Evolutionary conservation across 148 eudicot species (phyloP).

Genomic region (Vaccinium macrocarpon): DNA sequence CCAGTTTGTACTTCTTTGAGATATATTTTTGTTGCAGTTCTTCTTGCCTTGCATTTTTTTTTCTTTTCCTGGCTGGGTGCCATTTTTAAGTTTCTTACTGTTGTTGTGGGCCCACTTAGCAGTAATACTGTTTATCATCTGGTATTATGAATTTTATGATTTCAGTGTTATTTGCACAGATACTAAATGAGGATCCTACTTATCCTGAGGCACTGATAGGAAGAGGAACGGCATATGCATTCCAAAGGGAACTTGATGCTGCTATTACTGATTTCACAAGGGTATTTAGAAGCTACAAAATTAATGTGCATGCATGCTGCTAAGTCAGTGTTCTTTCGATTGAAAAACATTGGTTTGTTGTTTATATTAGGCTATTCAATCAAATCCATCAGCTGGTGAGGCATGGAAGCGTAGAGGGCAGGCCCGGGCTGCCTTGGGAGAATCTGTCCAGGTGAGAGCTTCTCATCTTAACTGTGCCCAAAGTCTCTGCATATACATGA

Average conservation of each 20-base stretch:
- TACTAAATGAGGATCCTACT: slow-evolving; percentile 78
- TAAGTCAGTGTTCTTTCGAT: slow-evolving; percentile 6
- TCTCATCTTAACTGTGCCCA: slow-evolving; percentile 2
- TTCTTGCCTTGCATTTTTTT: neutral
- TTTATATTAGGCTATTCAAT: slow-evolving; percentile 62
- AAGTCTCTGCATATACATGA: neutral
- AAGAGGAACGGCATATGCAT: slow-evolving; percentile 98
- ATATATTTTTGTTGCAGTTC: neutral
- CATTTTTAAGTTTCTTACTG: neutral
- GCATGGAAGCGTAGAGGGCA: slow-evolving; percentile 99
- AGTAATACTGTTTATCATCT: neutral
- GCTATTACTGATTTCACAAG: slow-evolving; percentile 94
- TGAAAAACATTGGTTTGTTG: neutral
- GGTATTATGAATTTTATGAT: slow-evolving; percentile 1
- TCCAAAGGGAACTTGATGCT: slow-evolving; percentile 88
- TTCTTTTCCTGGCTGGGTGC: neutral
- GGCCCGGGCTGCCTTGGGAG: slow-evolving; percentile 96
- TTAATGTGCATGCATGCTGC: neutral
- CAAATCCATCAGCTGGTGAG: slow-evolving; percentile 88
- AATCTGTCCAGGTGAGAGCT: slow-evolving; percentile 66
- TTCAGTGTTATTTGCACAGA: slow-evolving; percentile 39
- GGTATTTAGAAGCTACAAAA: slow-evolving; percentile 38
- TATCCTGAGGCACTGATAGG: slow-evolving; percentile 98
- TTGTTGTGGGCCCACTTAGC: neutral
- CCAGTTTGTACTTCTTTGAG: slow-evolving; percentile 9